A percentile compares a stretch with the other conserved stretches of the same genome.
Evolutionary conservation across 257 asterid species (phyloP).

Genomic region (Petunia secreta): DNA sequence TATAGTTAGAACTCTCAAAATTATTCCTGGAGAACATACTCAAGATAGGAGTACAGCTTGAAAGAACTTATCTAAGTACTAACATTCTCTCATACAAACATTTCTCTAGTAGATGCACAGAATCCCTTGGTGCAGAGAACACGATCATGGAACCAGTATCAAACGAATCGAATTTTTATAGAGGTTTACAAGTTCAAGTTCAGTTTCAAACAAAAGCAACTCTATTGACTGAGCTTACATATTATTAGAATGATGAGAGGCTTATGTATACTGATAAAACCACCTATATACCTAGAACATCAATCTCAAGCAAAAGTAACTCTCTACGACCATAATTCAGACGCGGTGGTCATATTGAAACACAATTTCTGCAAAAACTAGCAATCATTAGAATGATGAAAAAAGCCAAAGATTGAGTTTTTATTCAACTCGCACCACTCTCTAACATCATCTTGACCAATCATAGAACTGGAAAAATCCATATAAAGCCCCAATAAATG

Average conservation of each 20-base stretch:
- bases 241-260: too few relatives aligned
- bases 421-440: conserved; percentile 8
- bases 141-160: background rate
- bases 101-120: background rate
- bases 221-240: too few relatives aligned
- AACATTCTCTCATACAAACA: background rate
- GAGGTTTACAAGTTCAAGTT: background rate
- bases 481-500: background rate
- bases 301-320: background rate
- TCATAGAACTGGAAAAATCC: background rate
- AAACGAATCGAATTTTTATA: background rate
- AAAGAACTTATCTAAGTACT: conserved; percentile 15
- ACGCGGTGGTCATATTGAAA: background rate
- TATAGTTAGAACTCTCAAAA: conserved; percentile 33
- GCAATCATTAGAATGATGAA: background rate
- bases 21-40: conserved; percentile 39
- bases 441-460: conserved; percentile 1
- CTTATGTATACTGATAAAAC: background rate
- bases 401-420: background rate
- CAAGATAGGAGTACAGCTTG: conserved; percentile 2
- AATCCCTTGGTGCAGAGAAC: conserved; percentile 1
- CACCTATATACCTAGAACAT: background rate
- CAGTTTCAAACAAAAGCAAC: background rate
- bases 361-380: background rate
- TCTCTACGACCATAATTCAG: background rate